Evolutionary conservation across 1,284 basidiomycete species (phyloP), one percentile per base, ranked within the genome.

Genomic region (Trametes hirsuta): DNA sequence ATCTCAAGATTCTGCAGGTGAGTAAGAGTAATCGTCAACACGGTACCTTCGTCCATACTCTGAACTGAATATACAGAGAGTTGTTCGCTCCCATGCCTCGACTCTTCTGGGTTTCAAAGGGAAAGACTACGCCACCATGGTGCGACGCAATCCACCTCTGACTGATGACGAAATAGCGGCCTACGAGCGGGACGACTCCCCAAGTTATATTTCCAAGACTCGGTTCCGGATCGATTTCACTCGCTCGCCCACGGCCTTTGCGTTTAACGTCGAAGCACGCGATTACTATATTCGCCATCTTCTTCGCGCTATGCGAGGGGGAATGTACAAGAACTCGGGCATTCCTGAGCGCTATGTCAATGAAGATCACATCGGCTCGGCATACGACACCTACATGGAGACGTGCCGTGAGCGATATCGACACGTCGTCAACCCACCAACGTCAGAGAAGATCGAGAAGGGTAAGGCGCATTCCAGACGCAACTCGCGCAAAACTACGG

Each of bases 211-310:
- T 18, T n/a, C 41, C 11, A 18, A 10, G 30, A 21, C 11, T 6
- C 18, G 24, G 35, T 49, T 59, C 44, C 51, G 52, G 9, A 14
- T 59, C 36, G 58, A 59, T 24, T 59, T 59, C 51, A 37, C 36
- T 10, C 44, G 39, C 11, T 24, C 58, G n/a, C 49, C 37, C 46
- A 34, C 18, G 14, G n/a, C 15, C 9, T 59, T 54, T 40, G 14
- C 44, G 3, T 44, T 51, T 41, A 59, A 59, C 30, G 6, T 41
- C 24, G 58, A 59, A 14, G 58, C 53, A 5, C 53, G 45, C 25
- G 45, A 55, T 18, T 25, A 40, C 36, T 55, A 47, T 21, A 22
- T 55, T 11, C 53, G 18, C 4, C 35, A 40, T 21, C 46, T 55
- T 15, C 12, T 55, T 10, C 53, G 44, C 24, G 53, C 6, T 25